Evolutionary conservation across 345 rosid genomes (phyloP).

Genomic region (Syzygium aqueum): DNA sequence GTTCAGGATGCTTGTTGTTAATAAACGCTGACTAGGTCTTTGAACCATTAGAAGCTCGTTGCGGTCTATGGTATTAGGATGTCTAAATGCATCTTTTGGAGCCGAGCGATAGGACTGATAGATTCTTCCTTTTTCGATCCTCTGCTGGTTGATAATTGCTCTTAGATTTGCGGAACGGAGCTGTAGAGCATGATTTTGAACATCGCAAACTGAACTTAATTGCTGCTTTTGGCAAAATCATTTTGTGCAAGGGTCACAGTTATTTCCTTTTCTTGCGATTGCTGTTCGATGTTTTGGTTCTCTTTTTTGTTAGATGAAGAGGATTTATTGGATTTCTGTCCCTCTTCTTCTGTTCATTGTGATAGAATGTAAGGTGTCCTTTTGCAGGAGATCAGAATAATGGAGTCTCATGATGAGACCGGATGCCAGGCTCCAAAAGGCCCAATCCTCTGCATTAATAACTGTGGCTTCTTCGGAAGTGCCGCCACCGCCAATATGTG

Average conservation of each 20-base stretch:
- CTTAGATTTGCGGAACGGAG: neutral
- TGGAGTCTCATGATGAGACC: conserved; percentile 46
- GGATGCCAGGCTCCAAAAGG: conserved; percentile 47
- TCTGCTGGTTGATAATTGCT: neutral
- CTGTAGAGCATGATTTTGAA: neutral
- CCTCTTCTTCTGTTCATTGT: neutral
- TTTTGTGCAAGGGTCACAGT: neutral
- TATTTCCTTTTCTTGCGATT: neutral
- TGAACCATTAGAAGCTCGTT: neutral
- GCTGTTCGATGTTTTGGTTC: neutral
- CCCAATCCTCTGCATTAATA: conserved; percentile 38
- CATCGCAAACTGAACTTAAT: neutral
- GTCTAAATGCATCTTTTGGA: neutral
- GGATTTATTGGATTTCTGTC: neutral
- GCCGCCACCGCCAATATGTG: conserved; percentile 54
- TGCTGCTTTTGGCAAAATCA: neutral
- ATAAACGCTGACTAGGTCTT: neutral
- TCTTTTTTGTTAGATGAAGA: neutral
- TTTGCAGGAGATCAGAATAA: conserved; percentile 16
- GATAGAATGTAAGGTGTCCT: neutral
- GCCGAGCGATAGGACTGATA: neutral
- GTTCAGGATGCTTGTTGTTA: neutral
- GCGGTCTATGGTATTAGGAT: neutral
- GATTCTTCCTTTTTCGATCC: neutral
- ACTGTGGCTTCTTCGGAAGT: conserved; percentile 56